phyloP scores from a whole-genome alignment of 176 grass and related monocot genomes.

The Metroxylon sagu region DNA sequence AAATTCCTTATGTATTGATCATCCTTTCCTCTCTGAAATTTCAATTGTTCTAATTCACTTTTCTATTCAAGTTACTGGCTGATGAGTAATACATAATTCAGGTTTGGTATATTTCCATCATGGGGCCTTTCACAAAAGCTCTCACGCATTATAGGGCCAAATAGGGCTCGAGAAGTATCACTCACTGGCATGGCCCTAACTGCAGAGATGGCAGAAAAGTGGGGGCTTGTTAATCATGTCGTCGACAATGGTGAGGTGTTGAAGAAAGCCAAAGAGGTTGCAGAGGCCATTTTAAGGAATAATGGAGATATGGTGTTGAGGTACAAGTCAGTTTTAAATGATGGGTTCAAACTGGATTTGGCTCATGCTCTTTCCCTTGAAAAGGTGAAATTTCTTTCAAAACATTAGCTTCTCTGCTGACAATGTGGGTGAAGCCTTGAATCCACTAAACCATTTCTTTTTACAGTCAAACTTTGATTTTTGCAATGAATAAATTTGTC shows the following conservation, averaged over 20 bases:
- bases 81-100: slow-evolving; percentile 21
- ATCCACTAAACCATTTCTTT: too few species aligned
- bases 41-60: not conserved
- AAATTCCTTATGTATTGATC: too few species aligned
- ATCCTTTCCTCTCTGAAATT: too few species aligned
- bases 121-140: slow-evolving; percentile 96
- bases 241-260: slow-evolving; percentile 60
- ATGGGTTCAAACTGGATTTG: slow-evolving; percentile 69
- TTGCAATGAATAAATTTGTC: too few species aligned
- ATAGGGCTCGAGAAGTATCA: slow-evolving; percentile 74
- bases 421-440: too few species aligned
- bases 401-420: too few species aligned
- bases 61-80: not conserved
- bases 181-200: slow-evolving; percentile 58
- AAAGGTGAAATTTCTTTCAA: slow-evolving; percentile 38
- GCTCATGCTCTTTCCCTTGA: slow-evolving; percentile 56
- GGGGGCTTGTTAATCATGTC: slow-evolving; percentile 80
- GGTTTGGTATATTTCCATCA: slow-evolving; percentile 92
- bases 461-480: too few species aligned
- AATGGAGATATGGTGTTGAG: slow-evolving; percentile 60
- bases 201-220: slow-evolving; percentile 70
- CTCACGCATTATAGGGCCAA: slow-evolving; percentile 70
- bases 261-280: slow-evolving; percentile 59
- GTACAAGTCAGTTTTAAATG: slow-evolving; percentile 88
- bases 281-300: slow-evolving; percentile 53